Conservation (phyloP, 306 rosid genomes). For the Dalbergia cochinchinensis region DNA sequence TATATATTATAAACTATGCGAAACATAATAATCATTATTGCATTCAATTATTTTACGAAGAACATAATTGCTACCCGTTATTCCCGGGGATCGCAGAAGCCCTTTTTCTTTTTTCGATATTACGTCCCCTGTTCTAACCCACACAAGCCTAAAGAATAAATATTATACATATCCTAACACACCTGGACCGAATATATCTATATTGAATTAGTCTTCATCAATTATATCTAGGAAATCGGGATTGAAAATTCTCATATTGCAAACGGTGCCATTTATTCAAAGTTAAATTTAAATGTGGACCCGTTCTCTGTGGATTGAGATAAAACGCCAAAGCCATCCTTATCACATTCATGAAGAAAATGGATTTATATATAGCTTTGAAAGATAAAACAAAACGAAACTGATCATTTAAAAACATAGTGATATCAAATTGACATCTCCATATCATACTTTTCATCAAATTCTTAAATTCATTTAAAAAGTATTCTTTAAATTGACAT, state of each 20-base stretch:
- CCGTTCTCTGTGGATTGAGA: constrained; percentile 2
- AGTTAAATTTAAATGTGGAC: neutral
- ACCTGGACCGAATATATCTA: neutral
- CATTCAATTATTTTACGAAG: neutral
- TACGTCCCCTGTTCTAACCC: constrained; percentile 15
- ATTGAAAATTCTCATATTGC: constrained; percentile 13
- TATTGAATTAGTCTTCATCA: neutral
- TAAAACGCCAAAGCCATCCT: constrained; percentile 30
- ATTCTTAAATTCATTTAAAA: neutral
- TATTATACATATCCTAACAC: neutral
- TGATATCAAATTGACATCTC: neutral
- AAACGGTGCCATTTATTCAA: neutral
- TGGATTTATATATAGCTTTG: neutral
- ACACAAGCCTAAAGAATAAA: neutral
- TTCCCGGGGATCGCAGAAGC: constrained; percentile 24
- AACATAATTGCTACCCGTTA: constrained; percentile 28
- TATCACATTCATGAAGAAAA: neutral
- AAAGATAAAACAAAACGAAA: neutral
- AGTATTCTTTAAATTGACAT: neutral
- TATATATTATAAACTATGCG: neutral
- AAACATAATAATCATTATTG: neutral
- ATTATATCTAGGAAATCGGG: neutral
- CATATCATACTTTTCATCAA: neutral
- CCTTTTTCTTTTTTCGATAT: neutral
- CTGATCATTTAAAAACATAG: neutral